phyloP scores from a whole-genome alignment of 345 rosid genomes.

The Raphanus sativus region DNA sequence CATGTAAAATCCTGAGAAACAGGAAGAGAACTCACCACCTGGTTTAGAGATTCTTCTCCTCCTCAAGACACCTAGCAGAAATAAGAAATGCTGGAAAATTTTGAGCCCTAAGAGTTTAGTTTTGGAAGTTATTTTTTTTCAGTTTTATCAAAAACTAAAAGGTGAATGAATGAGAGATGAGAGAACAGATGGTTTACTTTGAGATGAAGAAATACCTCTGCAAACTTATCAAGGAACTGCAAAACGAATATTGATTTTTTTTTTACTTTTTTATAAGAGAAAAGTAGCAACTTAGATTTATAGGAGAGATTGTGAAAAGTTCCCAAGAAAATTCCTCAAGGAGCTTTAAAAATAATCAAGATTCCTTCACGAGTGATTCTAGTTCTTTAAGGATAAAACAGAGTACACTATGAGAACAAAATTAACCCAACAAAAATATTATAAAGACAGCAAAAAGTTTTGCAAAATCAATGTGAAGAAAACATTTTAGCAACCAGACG shows the following conservation, averaged over 20 bases:
- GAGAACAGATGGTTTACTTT: slow-evolving; percentile 35
- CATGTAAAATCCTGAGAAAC: slow-evolving; percentile 28
- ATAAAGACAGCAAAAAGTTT: not conserved
- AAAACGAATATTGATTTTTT: slow-evolving; percentile 20
- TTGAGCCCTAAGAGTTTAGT: not conserved
- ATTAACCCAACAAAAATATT: not conserved
- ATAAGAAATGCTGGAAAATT: slow-evolving; percentile 6
- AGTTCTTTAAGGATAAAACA: slow-evolving; percentile 16
- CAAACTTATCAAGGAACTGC: slow-evolving; percentile 32
- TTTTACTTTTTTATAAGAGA: not conserved
- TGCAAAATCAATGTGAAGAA: slow-evolving; percentile 15
- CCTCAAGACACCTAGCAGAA: slow-evolving; percentile 31
- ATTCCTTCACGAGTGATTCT: slow-evolving; percentile 22
- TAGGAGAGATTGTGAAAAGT: slow-evolving; percentile 15
- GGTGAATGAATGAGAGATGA: not conserved
- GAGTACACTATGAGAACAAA: slow-evolving; percentile 20
- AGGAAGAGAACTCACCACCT: slow-evolving; percentile 28
- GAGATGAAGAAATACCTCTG: slow-evolving; percentile 41
- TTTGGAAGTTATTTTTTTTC: not conserved
- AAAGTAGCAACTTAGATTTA: slow-evolving; percentile 23
- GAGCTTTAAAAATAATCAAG: slow-evolving; percentile 31
- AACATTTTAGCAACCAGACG: slow-evolving; percentile 29
- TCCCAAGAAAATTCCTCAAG: slow-evolving; percentile 19
- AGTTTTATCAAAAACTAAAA: not conserved
- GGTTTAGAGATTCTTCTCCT: slow-evolving; percentile 7